Percentiles rank a stretch among this genome's conserved stretches.
Evolutionary conservation across 805 yeast genomes (phyloP).

Genomic region (Teunomyces barrocoloradensis): DNA sequence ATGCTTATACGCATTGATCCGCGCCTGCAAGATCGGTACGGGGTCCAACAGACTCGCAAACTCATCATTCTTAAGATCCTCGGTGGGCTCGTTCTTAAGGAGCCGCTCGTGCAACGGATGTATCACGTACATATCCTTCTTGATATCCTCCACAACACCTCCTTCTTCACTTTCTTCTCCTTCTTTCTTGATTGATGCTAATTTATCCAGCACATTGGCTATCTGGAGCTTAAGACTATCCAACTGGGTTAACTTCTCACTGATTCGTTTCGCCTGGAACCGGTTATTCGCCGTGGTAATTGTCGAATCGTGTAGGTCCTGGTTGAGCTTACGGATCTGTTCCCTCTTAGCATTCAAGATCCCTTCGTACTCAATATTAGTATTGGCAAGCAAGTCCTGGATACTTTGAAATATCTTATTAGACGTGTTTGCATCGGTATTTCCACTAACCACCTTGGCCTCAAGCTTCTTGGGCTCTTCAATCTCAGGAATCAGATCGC

Average conservation of each 20-base stretch:
- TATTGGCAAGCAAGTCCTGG: slow-evolving; percentile 35
- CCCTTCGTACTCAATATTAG: slow-evolving; percentile 38
- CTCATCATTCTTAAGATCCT: slow-evolving; percentile 22
- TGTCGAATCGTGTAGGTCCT: slow-evolving; percentile 38
- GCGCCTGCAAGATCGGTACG: slow-evolving; percentile 57
- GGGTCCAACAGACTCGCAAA: slow-evolving; percentile 42
- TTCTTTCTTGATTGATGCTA: slow-evolving; percentile 27
- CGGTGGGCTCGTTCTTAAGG: slow-evolving; percentile 23
- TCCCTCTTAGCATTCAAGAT: slow-evolving; percentile 34
- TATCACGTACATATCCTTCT: slow-evolving; percentile 88
- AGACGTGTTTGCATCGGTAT: slow-evolving; percentile 15
- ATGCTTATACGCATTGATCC: slow-evolving; percentile 74
- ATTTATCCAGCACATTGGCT: slow-evolving; percentile 38
- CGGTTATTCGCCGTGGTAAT: slow-evolving; percentile 43
- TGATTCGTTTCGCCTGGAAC: slow-evolving; percentile 33
- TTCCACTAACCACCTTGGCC: slow-evolving; percentile 1
- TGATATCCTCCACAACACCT: slow-evolving; percentile 62
- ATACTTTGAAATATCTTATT: slow-evolving; percentile 36
- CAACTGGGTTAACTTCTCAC: slow-evolving; percentile 33
- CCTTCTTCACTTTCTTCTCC: slow-evolving; percentile 40
- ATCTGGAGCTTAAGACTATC: slow-evolving; percentile 53
- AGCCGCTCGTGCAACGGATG: slow-evolving; percentile 56
- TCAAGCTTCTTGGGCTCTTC: slow-evolving; percentile 11
- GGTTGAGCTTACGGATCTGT: slow-evolving; percentile 35
- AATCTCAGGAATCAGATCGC: slow-evolving; percentile 9